These are phyloP conservation scores for Colletotrichum horii DNA, from an alignment of 2,329 filamentous ascomycete species.

Conservation along the genomic window DNA sequence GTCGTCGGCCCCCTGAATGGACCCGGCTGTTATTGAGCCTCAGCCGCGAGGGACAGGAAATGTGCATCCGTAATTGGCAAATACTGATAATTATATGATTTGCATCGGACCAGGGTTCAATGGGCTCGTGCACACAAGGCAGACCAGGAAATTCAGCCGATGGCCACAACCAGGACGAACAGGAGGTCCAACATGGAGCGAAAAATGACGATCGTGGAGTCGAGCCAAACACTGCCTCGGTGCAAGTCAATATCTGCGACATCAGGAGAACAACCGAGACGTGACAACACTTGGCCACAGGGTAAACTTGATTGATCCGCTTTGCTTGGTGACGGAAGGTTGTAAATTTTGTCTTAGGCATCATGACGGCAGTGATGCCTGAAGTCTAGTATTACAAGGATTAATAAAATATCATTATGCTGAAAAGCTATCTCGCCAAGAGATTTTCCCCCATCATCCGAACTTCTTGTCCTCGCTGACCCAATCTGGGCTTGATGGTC, in stretches of 20 bases:
- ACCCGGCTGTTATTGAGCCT: neutral
- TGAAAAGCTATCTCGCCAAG: constrained; percentile 17
- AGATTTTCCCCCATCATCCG: neutral
- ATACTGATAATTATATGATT: neutral
- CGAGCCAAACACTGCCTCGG: neutral
- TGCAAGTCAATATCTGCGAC: neutral
- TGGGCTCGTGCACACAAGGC: neutral
- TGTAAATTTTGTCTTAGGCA: neutral
- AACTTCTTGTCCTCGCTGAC: constrained; percentile 15
- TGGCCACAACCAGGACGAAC: neutral
- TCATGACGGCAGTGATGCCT: constrained; percentile 3
- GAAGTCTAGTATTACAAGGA: constrained; percentile 17
- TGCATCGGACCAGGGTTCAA: neutral
- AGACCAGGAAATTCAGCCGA: neutral
- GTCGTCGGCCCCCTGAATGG: neutral
- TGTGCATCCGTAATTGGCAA: neutral
- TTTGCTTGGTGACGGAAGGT: neutral
- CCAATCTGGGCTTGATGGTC: constrained; percentile 4
- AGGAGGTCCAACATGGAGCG: neutral
- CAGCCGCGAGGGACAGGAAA: neutral
- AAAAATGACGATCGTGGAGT: neutral
- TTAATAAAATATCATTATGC: constrained; percentile 14
- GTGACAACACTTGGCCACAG: neutral
- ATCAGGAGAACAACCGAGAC: neutral
- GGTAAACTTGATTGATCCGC: neutral